These are phyloP conservation scores for Spizellomyces sp. DNA, from an alignment of 192 early-diverging fungal species.

Conservation along the genomic window DNA sequence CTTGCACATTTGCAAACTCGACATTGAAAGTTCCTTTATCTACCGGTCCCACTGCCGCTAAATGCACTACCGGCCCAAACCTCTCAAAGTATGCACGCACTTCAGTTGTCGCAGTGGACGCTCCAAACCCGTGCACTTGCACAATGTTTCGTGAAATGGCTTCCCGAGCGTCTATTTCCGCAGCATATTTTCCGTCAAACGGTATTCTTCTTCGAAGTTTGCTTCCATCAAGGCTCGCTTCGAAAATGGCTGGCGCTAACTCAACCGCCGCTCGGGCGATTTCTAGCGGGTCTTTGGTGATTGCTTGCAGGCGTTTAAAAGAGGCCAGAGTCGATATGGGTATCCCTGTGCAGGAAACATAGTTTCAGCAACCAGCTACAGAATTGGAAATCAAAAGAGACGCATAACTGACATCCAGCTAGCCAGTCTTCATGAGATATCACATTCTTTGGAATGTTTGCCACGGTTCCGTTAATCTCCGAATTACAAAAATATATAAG, in stretches of 20 bases:
- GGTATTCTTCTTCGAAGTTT: slow-evolving; percentile 24
- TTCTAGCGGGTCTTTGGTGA: slow-evolving; percentile 21
- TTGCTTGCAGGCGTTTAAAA: slow-evolving; percentile 20
- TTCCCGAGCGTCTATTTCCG: slow-evolving; percentile 2
- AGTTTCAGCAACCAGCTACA: neutral
- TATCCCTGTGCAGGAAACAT: slow-evolving; percentile 15
- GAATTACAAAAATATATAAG: slow-evolving; percentile 28
- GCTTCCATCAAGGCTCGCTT: slow-evolving; percentile 1
- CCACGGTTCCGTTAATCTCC: slow-evolving; percentile 29
- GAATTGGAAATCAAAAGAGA: neutral
- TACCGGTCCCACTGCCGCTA: neutral
- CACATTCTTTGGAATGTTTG: slow-evolving; percentile 18
- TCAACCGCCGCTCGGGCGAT: slow-evolving; percentile 5
- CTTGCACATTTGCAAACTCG: slow-evolving; percentile 20
- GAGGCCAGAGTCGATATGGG: slow-evolving; percentile 15
- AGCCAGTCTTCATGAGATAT: slow-evolving; percentile 28
- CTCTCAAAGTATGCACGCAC: slow-evolving; percentile 15
- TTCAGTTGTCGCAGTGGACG: slow-evolving; percentile 8
- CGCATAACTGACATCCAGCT: slow-evolving; percentile 22
- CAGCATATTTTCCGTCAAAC: slow-evolving; percentile 19
- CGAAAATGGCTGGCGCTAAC: slow-evolving; percentile 24
- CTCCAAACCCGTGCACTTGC: slow-evolving; percentile 26
- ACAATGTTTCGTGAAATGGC: slow-evolving; percentile 17
- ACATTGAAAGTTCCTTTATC: slow-evolving; percentile 5
- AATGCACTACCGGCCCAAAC: slow-evolving; percentile 11